Base-by-base conservation (phyloP, 2,329 filamentous ascomycete genomes). In the Fusarium bactridioides region DNA sequence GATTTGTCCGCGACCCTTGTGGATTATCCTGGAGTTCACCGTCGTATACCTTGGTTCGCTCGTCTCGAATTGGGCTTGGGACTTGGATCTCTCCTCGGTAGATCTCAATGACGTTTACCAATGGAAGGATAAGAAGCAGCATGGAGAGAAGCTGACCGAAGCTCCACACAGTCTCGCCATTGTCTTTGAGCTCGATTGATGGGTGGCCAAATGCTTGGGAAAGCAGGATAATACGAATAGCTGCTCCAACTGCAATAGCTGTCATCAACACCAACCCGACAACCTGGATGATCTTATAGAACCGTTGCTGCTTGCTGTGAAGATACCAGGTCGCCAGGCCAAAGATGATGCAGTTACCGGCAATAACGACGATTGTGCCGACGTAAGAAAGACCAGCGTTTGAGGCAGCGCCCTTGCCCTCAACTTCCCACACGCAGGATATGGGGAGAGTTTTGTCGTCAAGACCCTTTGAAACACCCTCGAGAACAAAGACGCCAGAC, bases 251-350 rank as follows among this genome's bases (percentile, higher is more conserved):
- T 15, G 89, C 89, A 72, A 89, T 88, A 16, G 82, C 88, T 4
- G 81, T 79, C 82, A 89, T 90, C n/a, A 89, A 79, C 11, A 87
- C 73, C 37, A 90, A 78, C 2, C 90, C 88, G 0, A 84, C 80
- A 4, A 86, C 79, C 79, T 88, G 89, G 18, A 90, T 82, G 5
- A 78, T 76, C 71, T 85, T 87, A 76, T 90, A 86, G 81, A 88
- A 91, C 33, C 81, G 82, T 67, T 88, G 86, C 23, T 80, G 77
- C 23, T 86, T 84, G 67, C 83, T 85, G 76, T 92, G 90, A 41
- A 92, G 81, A 75, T 92, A 92, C 88, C 88, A 92, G 0, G 89
- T 90, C 1, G 87, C 86, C 2, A 91, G 79, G 4, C 80, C 81
- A 73, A 92, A 92, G 27, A 92, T 84, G 40, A 89, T 74, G 40